phyloP scores from a whole-genome alignment of 148 eudicot species.

The Vaccinium myrtillus region DNA sequence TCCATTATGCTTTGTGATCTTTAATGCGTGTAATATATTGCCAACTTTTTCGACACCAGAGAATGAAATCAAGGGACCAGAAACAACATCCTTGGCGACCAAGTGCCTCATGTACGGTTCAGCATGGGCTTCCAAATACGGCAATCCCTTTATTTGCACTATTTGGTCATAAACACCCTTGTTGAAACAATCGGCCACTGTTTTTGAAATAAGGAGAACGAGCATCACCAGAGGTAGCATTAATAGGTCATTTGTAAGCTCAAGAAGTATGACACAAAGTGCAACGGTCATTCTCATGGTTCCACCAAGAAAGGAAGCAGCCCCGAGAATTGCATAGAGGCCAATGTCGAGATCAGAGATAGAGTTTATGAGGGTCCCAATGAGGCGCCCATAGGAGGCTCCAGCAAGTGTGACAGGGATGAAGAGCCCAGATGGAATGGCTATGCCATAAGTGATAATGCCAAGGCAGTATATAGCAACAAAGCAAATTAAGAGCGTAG shows the following conservation, averaged over 20 bases:
- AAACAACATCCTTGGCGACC: conserved; percentile 60
- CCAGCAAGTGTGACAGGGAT: conserved; percentile 89
- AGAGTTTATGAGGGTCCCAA: conserved; percentile 45
- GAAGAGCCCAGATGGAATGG: conserved; percentile 78
- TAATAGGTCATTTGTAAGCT: conserved; percentile 64
- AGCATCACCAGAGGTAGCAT: conserved; percentile 79
- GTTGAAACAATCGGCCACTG: conserved; percentile 76
- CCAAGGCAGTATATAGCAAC: conserved; percentile 44
- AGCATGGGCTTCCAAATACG: conserved; percentile 74
- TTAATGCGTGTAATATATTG: conserved; percentile 44
- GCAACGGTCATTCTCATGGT: conserved; percentile 95
- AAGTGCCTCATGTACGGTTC: conserved; percentile 75
- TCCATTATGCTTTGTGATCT: conserved; percentile 53
- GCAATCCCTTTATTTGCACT: conserved; percentile 71
- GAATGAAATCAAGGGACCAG: conserved; percentile 63
- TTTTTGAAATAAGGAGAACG: conserved; percentile 71
- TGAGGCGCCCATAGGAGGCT: conserved; percentile 74
- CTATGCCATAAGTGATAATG: conserved; percentile 74
- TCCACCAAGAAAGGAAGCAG: conserved; percentile 84
- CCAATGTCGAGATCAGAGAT: conserved; percentile 52
- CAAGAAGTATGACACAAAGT: conserved; percentile 73
- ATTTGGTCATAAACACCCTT: conserved; percentile 81
- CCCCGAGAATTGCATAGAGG: conserved; percentile 65
- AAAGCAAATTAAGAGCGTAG: conserved; percentile 54
- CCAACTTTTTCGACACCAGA: conserved; percentile 69